Evolutionary conservation across 179 eudicot species (phyloP).

Genomic region (Corrigiola litoralis): DNA sequence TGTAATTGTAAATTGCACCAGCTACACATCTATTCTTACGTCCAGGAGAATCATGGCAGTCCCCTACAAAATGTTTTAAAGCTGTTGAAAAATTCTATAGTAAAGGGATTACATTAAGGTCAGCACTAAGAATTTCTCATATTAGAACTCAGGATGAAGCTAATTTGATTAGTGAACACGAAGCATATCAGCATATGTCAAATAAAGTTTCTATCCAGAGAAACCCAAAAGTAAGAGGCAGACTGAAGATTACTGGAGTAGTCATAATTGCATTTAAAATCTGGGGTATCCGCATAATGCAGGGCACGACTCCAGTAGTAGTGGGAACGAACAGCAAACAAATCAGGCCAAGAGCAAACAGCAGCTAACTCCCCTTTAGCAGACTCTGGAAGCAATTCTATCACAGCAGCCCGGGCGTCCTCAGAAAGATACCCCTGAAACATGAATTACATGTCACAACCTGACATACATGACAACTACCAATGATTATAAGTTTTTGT

Average conservation of each 20-base stretch:
- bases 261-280: slow-evolving; percentile 82
- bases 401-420: slow-evolving; percentile 63
- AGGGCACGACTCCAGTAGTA: slow-evolving; percentile 77
- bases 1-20: slow-evolving; percentile 90
- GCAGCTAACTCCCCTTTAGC: slow-evolving; percentile 86
- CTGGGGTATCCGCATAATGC: slow-evolving; percentile 93
- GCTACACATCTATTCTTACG: slow-evolving; percentile 67
- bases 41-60: slow-evolving; percentile 79
- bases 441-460: background rate
- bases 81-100: background rate
- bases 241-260: slow-evolving; percentile 62
- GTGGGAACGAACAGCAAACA: slow-evolving; percentile 52
- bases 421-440: slow-evolving; percentile 68
- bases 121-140: background rate
- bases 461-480: too few relatives aligned
- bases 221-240: background rate
- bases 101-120: background rate
- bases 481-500: too few relatives aligned
- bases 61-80: slow-evolving; percentile 43
- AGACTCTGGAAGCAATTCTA: slow-evolving; percentile 61
- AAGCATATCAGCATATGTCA: too few relatives aligned
- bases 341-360: slow-evolving; percentile 91
- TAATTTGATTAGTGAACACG: background rate
- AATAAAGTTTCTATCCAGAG: too few relatives aligned
- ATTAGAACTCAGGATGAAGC: background rate